Evolutionary conservation across 805 yeast species (phyloP), one percentile per base, ranked within the genome.

Genomic region (Naumovozyma dairenensis): DNA sequence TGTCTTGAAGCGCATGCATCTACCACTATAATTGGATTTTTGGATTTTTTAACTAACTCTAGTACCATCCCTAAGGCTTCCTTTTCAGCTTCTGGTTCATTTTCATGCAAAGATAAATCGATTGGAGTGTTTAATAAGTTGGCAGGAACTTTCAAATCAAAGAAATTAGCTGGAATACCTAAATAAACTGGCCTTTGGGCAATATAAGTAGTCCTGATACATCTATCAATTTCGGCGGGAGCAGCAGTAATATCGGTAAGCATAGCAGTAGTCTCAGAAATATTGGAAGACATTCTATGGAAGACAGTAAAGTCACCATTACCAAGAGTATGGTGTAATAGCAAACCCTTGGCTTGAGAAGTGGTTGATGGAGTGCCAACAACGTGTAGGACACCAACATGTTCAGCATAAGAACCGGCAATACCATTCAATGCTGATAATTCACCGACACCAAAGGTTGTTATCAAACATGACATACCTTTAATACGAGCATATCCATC

Each of bases 401-500:
- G 89, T 60, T 83, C 93, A 39, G 93, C 85, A 59, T 74, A 82
- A 29, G 87, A 67, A 46, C 94, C 94, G 21, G 86, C 93, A 50
- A 83, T 69, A 46, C 87, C 93, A 56, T 80, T 81, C 48, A 80
- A 64, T 5, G 89, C 86, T 18, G 80, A 70, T 51, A 81, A 67
- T 57, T 81, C 94, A 55, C 94, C 94, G 31, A 82, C 94, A 60
- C 93, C 93, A 52, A 82, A 82, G 30, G 93, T 82, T 53, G 92
- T 82, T 48, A 81, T 66, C 31, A 82, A 43, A 44, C 79, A 77
- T 37, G 79, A 71, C 51, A 81, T 59, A 34, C 85, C 79, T 59
- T 80, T 81, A 51, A 82, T 66, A 54, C 94, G 65, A 30, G 87
- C 75, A 62, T 82, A 82, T 40, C 93, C 94, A 59, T 82, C 94